These are phyloP conservation scores for Fraxinus ornus DNA, from an alignment of 305 asterid species.

Conservation along the genomic window DNA sequence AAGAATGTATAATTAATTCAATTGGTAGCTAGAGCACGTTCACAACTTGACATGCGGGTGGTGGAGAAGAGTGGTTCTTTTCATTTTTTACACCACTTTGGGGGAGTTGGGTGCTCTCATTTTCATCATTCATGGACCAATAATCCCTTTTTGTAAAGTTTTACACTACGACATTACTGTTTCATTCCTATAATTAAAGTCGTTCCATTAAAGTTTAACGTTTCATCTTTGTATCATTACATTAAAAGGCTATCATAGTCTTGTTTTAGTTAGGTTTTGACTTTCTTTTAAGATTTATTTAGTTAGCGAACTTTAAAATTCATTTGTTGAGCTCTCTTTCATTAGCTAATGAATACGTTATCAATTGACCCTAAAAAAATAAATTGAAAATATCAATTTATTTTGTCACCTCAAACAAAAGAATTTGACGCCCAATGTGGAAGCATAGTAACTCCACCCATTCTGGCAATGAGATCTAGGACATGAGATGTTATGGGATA, in stretches of 20 bases:
- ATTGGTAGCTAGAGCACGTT: background rate
- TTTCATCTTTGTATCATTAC: background rate
- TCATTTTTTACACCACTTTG: slow-evolving; percentile 16
- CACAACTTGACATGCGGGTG: slow-evolving; percentile 40
- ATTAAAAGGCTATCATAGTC: background rate
- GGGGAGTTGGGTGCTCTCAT: slow-evolving; percentile 1
- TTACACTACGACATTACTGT: background rate
- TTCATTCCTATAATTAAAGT: background rate
- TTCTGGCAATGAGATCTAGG: background rate
- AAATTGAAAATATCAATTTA: background rate
- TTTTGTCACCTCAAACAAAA: background rate
- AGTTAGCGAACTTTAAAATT: background rate
- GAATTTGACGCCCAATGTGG: too few species aligned
- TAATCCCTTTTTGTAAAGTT: background rate
- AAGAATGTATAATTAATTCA: background rate
- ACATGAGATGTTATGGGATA: background rate
- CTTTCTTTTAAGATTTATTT: too few species aligned
- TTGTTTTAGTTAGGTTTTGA: background rate
- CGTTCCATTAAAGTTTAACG: background rate
- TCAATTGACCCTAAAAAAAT: background rate
- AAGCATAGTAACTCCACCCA: background rate
- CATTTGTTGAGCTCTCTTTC: background rate
- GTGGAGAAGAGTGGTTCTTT: slow-evolving; percentile 13
- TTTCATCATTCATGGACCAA: slow-evolving; percentile 18
- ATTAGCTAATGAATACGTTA: background rate